Evolutionary conservation across 768 basidiomycete genomes (phyloP).

Genomic region (Lepiota venenata): DNA sequence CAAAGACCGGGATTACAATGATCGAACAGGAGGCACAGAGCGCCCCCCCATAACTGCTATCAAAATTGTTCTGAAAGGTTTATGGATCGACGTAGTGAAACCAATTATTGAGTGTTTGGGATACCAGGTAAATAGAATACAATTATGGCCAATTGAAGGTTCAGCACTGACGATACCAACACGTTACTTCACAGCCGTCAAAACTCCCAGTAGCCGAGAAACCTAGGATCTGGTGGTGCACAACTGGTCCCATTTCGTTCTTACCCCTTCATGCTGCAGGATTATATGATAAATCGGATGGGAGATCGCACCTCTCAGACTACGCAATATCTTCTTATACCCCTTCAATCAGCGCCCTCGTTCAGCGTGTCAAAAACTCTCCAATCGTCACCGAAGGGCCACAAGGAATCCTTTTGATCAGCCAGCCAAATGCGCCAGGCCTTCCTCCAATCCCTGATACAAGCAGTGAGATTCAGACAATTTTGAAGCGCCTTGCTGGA

Average conservation of each 20-base stretch:
- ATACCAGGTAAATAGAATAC: no score
- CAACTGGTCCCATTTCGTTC: constrained; percentile 25
- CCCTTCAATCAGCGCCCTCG: constrained; percentile 10
- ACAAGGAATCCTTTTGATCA: constrained; percentile 10
- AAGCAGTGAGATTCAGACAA: constrained; percentile 5
- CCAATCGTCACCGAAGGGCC: not conserved
- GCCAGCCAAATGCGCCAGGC: constrained; percentile 10
- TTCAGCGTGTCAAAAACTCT: not conserved
- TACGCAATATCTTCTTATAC: constrained; percentile 20
- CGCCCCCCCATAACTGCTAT: no score
- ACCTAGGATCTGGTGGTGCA: constrained; percentile 22
- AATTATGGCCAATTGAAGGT: not conserved
- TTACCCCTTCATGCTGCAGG: constrained; percentile 37
- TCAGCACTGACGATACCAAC: not conserved
- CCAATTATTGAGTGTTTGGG: constrained; percentile 3
- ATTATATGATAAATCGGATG: constrained; percentile 17
- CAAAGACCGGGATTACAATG: no score
- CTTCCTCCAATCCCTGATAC: constrained; percentile 10
- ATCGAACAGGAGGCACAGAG: no score
- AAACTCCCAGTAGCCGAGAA: not conserved
- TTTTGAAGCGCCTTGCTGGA: not conserved
- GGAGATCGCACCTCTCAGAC: constrained; percentile 4
- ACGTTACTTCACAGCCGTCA: not conserved
- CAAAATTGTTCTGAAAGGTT: not conserved
- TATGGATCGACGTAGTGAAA: constrained; percentile 2